Evolutionary conservation across 176 grass and related monocot genomes (phyloP).

Genomic region (Themeda triandra): DNA sequence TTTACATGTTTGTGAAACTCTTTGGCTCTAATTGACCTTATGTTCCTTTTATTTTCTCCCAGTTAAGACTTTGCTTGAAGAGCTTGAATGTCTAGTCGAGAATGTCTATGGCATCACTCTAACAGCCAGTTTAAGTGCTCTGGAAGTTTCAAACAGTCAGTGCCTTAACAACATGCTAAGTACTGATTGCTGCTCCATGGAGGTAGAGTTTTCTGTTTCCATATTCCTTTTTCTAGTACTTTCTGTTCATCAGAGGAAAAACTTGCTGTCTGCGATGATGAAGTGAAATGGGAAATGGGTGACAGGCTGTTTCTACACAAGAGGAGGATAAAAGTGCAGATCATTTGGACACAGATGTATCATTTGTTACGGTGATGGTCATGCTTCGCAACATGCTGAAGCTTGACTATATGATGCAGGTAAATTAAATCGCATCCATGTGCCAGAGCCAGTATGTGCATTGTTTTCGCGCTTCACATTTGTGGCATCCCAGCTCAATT

Average conservation of each 20-base stretch:
- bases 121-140: slow-evolving; percentile 25
- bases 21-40: not conserved
- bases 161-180: not conserved
- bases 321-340: slow-evolving; percentile 23
- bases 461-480: not conserved
- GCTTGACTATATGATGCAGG: slow-evolving; percentile 70
- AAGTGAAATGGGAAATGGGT: not conserved
- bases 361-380: slow-evolving; percentile 34
- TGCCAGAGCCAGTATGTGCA: not conserved
- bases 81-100: slow-evolving; percentile 46
- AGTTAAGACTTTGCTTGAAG: slow-evolving; percentile 51
- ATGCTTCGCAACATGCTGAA: slow-evolving; percentile 60
- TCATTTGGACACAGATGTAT: slow-evolving; percentile 20
- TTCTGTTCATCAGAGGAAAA: not conserved
- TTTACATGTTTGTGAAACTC: slow-evolving; percentile 6
- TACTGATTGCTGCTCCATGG: not conserved
- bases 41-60: slow-evolving; percentile 10
- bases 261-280: not conserved
- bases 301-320: slow-evolving; percentile 4
- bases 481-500: not conserved
- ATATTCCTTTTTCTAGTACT: not conserved
- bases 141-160: not conserved
- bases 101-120: slow-evolving; percentile 28
- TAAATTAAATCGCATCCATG: not conserved
- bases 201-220: slow-evolving; percentile 14